Evolutionary conservation across 305 asterid genomes (phyloP), one percentile per base, ranked within the genome.

Genomic region (Andrographis paniculata): DNA sequence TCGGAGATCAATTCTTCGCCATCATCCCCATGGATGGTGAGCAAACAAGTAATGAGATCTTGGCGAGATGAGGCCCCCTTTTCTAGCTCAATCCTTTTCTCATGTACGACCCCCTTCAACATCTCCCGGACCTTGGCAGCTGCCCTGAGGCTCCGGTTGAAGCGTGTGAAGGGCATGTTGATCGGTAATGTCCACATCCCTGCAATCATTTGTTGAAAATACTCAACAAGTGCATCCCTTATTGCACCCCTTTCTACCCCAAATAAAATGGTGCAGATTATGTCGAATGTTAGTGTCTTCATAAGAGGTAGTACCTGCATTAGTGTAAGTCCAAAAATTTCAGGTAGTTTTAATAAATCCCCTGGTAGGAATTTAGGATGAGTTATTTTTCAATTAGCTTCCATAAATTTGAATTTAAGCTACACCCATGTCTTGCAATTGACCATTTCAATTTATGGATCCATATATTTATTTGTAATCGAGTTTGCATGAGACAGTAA

Each of bases 261-360:
- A 5, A 86, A 79, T 13, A 82, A 75, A 61, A 79, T 77, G 35
- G 86, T 67, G 70, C 88, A 77, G 47, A 82, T 75, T 30, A 79
- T 77, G 81, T 82, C 62, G 82, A 86, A 86, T 46, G 94, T 77
- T 19, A 86, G 69, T 14, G 42, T 75, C 80, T 79, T 82, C 89
- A 82, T 75, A 23, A 79, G 48, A 9, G 94, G 88, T 51, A 79
- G 36, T 40, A 79, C 92, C 88, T 82, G 59, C 49, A 2, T 17
- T 42, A 42, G 10, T 18, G 17, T 43, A 9, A 11, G n/a, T n/a
- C n/a, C n/a, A n/a, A n/a, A n/a, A n/a, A n/a, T n/a, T n/a, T n/a
- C n/a, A n/a, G n/a, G n/a, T n/a, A n/a, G n/a, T n/a, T n/a, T n/a
- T n/a, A n/a, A n/a, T n/a, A n/a, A n/a, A n/a, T n/a, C n/a, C n/a